These are phyloP conservation scores for Sordariomycetes sp. DNA, from an alignment of 2,329 filamentous ascomycete species.

Conservation along the genomic window DNA sequence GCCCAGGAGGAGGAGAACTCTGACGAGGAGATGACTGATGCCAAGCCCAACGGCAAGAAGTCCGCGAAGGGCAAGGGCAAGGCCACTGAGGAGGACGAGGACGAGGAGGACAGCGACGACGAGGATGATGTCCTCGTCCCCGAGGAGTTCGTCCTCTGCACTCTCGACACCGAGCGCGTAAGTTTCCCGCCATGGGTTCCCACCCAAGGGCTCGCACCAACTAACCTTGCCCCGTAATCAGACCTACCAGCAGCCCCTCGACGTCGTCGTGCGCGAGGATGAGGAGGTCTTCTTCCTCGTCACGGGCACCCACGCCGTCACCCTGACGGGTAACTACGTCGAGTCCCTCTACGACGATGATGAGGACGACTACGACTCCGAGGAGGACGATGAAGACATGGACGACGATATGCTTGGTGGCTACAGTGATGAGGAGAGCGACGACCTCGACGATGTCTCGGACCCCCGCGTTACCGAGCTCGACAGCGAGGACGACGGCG, in stretches of 20 bases:
- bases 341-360: conserved; percentile 53
- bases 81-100: conserved; percentile 44
- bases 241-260: conserved; percentile 90
- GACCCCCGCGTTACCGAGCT: conserved; percentile 77
- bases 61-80: conserved; percentile 60
- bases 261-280: conserved; percentile 80
- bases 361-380: conserved; percentile 48
- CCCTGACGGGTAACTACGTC: conserved; percentile 93
- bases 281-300: conserved; percentile 91
- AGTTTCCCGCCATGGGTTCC: conserved; percentile 15
- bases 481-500: conserved; percentile 68
- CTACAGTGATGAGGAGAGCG: conserved; percentile 58
- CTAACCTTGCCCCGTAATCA: conserved; percentile 21
- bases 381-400: conserved; percentile 52
- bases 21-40: conserved; percentile 56
- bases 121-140: conserved; percentile 55
- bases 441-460: conserved; percentile 65
- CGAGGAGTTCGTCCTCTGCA: conserved; percentile 91
- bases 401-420: conserved; percentile 61
- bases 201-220: background rate
- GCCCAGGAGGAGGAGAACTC: conserved; percentile 35
- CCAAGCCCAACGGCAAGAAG: conserved; percentile 43
- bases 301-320: conserved; percentile 77
- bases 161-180: conserved; percentile 86
- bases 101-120: conserved; percentile 39